Evolutionary conservation across 192 early-diverging fungal genomes (phyloP).

Genomic region (Spinellus fusiger): DNA sequence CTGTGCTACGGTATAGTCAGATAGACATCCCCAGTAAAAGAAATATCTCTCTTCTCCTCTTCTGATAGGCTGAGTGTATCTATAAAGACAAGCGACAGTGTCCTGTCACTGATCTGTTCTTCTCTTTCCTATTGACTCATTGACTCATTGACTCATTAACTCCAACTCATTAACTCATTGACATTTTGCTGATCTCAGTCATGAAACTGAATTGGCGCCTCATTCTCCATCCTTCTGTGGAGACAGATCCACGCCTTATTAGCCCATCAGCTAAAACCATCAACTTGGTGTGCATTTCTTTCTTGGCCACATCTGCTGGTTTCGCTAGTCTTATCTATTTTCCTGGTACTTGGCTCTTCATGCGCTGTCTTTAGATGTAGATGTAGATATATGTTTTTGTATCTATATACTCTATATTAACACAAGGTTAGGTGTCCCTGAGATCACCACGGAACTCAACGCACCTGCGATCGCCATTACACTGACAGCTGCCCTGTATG

Average conservation of each 20-base stretch:
- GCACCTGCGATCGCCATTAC: slow-evolving; percentile 37
- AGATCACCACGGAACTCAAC: slow-evolving; percentile 33
- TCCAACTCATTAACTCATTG: too few species aligned
- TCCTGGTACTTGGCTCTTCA: slow-evolving; percentile 19
- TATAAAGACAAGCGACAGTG: too few species aligned
- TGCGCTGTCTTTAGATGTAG: too few species aligned
- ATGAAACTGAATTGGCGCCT: slow-evolving; percentile 5
- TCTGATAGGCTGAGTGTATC: too few species aligned
- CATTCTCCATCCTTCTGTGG: slow-evolving; percentile 4
- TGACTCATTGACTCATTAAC: too few species aligned
- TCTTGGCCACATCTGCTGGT: slow-evolving; percentile 12
- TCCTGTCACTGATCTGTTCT: too few species aligned
- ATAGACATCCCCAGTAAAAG: too few species aligned
- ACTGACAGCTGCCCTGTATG: slow-evolving; percentile 37
- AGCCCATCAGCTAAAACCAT: slow-evolving; percentile 1
- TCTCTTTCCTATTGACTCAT: too few species aligned
- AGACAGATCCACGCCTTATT: slow-evolving; percentile 5
- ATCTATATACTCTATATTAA: neutral
- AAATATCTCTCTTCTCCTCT: too few species aligned
- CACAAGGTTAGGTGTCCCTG: slow-evolving; percentile 1
- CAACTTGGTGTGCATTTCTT: slow-evolving; percentile 6
- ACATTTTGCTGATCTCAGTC: too few species aligned
- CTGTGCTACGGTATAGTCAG: too few species aligned
- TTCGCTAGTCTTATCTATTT: slow-evolving; percentile 26
- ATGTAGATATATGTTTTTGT: neutral